phyloP scores from a whole-genome alignment of 352 stramenopile species.

The Phytophthora agathidicida region DNA sequence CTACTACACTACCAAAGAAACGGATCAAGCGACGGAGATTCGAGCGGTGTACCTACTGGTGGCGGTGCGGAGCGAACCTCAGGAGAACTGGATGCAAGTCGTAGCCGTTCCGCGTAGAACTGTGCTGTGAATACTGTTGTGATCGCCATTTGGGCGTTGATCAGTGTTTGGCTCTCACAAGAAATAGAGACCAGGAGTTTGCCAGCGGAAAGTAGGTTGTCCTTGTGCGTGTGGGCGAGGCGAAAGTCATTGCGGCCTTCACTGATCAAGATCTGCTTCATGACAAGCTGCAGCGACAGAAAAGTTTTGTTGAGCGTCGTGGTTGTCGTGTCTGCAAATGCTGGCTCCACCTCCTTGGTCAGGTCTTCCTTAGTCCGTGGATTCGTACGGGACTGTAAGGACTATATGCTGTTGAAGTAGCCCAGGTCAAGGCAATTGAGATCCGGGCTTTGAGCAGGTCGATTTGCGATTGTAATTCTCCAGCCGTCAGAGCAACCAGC shows the following conservation, averaged over 20 bases:
- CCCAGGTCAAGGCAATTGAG: slow-evolving; percentile 8
- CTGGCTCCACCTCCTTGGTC: neutral
- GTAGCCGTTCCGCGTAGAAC: no score
- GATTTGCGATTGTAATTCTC: slow-evolving; percentile 1
- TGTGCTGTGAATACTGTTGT: neutral
- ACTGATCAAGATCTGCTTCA: neutral
- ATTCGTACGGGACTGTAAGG: neutral
- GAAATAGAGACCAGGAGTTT: neutral
- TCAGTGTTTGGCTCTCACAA: neutral
- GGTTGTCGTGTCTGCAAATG: neutral
- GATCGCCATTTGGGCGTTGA: neutral
- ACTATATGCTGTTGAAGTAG: slow-evolving; percentile 7
- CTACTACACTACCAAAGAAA: neutral
- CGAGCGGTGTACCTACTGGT: neutral
- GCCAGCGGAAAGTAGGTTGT: neutral
- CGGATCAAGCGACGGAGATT: neutral
- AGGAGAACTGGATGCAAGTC: no score
- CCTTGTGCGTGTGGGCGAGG: neutral
- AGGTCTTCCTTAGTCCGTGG: neutral
- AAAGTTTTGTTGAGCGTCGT: slow-evolving; percentile 8
- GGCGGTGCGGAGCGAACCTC: neutral
- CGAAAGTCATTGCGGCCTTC: neutral
- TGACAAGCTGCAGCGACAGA: neutral
- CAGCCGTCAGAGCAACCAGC: slow-evolving; percentile 4
- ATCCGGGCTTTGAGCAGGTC: slow-evolving; percentile 6